Percentiles rank a stretch among this genome's conserved stretches.
phyloP scores from a whole-genome alignment of 1,284 basidiomycete species.

The Ceratobasidium sp. region DNA sequence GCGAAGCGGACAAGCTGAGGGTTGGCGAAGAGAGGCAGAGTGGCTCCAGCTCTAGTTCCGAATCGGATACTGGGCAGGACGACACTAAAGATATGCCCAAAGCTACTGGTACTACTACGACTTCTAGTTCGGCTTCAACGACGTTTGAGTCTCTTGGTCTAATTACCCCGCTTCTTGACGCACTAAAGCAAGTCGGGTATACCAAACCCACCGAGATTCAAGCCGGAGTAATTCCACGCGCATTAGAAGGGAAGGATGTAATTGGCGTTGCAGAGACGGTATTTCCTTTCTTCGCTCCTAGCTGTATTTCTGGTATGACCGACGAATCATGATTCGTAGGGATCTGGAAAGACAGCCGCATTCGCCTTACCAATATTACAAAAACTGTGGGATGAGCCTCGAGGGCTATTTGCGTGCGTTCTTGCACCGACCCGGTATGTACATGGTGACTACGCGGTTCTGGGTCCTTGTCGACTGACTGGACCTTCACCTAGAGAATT shows the following conservation, averaged over 20 bases:
- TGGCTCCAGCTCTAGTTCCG: not conserved
- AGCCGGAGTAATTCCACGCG: constrained; percentile 87
- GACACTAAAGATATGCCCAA: not conserved
- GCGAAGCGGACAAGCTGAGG: not conserved
- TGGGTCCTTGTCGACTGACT: not conserved
- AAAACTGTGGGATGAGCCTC: constrained; percentile 96
- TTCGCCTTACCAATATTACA: constrained; percentile 97
- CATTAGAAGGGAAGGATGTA: constrained; percentile 91
- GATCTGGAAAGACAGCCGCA: constrained; percentile 98
- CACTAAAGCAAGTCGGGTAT: constrained; percentile 86
- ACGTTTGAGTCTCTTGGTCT: constrained; percentile 79
- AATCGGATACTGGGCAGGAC: not conserved
- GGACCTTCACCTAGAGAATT: constrained; percentile 74
- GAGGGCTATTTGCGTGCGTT: constrained; percentile 92
- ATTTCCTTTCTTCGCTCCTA: not conserved
- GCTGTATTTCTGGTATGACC: not conserved
- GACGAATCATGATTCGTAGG: constrained; percentile 56
- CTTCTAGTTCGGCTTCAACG: constrained; percentile 46
- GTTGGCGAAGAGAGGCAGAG: not conserved
- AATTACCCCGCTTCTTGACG: constrained; percentile 89
- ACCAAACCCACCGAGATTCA: constrained; percentile 95
- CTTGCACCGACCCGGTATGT: constrained; percentile 87
- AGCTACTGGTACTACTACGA: not conserved
- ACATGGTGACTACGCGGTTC: not conserved
- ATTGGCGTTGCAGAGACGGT: constrained; percentile 95